Base-by-base conservation (phyloP, 192 early-diverging fungal species). In the Coemansia sp. region DNA sequence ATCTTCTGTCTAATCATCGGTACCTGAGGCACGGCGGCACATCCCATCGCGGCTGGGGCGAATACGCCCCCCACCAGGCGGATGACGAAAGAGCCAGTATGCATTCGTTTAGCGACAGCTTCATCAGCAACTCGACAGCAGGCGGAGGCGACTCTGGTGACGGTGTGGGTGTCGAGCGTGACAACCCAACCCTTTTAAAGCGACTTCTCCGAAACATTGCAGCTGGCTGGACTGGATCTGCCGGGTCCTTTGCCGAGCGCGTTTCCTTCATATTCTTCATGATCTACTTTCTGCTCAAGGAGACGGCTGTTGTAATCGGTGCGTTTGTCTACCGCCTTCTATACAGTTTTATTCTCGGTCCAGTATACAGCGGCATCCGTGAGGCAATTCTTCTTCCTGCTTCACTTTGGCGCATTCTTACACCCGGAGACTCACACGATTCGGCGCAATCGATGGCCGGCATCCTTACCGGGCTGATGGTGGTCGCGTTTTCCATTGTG, bases 251-350 rank as follows among this genome's bases (percentile, higher is more conserved):
- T 58, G 62, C 68, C 30, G 65, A 71, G 56, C 68, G 70, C 30
- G 48, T 69, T 55, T 72, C 73, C 17, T 81, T 81, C 56, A 59
- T 71, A 11, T 74, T 81, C 34, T 68, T 81, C 33, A 72, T 75
- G 50, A n/a, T 68, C 47, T 81, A 75, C 65, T 81, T 75, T 50
- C n/a, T 75, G 47, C 29, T 75, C 65, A 81, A 81, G 64, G 78
- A 81, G 55, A 53, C 63, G 15, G 58, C 55, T 14, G 25, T 62
- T 1, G 50, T 70, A 34, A 41, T 75, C 27, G 65, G 59, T 37
- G 30, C 63, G 47, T 69, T 65, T 56, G 38, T 66, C 30, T 55
- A 34, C 23, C 62, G 61, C 0, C 55, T 76, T 45, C 55, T 60
- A 2, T 57, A 67, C 11, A 55, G 58, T 29, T n/a, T 75, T 58